These are phyloP conservation scores for Persicaria maculosa DNA, from an alignment of 148 eudicot species.

Conservation along the genomic window DNA sequence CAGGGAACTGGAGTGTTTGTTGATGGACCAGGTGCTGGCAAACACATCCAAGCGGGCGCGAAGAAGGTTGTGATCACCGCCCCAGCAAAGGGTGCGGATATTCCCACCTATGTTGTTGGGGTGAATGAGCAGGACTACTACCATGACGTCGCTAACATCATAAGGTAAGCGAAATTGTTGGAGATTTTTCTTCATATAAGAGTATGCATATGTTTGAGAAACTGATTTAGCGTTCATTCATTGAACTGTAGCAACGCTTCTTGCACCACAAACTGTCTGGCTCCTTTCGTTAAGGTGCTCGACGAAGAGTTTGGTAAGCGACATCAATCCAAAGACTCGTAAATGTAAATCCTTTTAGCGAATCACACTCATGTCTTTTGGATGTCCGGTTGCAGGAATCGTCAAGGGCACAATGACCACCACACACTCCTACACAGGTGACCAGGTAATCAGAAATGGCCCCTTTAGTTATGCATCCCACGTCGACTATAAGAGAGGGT, in stretches of 20 bases:
- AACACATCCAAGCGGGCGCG: constrained; percentile 99
- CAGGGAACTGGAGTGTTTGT: constrained; percentile 99
- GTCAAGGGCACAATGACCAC: constrained; percentile 99
- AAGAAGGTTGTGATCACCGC: constrained; percentile 98
- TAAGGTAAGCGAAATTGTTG: constrained; percentile 40
- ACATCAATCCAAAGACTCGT: not conserved
- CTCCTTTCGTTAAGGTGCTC: constrained; percentile 92
- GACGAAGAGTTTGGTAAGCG: constrained; percentile 84
- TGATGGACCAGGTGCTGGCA: constrained; percentile 98
- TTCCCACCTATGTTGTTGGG: constrained; percentile 95
- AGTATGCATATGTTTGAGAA: not conserved
- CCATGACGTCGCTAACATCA: constrained; percentile 80
- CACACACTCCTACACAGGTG: constrained; percentile 99
- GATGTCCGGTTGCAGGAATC: constrained; percentile 51
- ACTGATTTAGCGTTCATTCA: not conserved
- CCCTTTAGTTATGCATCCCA: not conserved
- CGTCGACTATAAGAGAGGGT: not conserved
- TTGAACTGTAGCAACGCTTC: constrained; percentile 77
- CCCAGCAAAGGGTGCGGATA: constrained; percentile 97
- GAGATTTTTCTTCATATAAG: not conserved
- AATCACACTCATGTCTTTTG: not conserved
- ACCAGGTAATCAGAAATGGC: constrained; percentile 51
- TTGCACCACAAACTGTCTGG: constrained; percentile 99
- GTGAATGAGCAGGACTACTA: constrained; percentile 77
- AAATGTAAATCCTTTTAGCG: not conserved